Percentiles rank a stretch among this genome's conserved stretches.
phyloP scores from a whole-genome alignment of 306 rosid species.

The Inga leiocalycina region DNA sequence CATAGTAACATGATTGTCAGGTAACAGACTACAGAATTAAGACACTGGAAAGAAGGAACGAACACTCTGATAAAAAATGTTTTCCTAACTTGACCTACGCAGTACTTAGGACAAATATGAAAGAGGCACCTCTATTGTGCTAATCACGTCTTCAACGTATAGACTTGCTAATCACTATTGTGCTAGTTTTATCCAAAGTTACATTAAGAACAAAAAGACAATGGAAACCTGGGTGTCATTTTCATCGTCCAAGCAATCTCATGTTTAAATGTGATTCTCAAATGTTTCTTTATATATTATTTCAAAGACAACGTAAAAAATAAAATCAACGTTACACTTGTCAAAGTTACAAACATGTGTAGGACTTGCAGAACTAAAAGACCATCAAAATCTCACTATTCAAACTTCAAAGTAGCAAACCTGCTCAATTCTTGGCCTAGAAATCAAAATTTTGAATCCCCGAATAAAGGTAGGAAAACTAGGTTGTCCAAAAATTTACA shows the following conservation, averaged over 20 bases:
- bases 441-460: conserved; percentile 28
- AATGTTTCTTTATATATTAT: conserved; percentile 23
- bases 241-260: conserved; percentile 9
- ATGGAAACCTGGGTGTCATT: neutral
- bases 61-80: neutral
- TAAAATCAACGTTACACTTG: conserved; percentile 30
- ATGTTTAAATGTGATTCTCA: neutral
- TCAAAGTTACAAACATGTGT: conserved; percentile 19
- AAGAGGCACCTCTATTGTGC: neutral
- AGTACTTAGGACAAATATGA: neutral
- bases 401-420: conserved; percentile 32
- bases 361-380: conserved; percentile 29
- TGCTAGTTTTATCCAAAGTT: neutral
- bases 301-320: conserved; percentile 23
- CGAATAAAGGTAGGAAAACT: neutral
- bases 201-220: neutral
- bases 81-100: neutral
- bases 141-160: neutral
- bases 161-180: neutral
- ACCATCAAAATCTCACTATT: conserved; percentile 10
- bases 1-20: neutral
- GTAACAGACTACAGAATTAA: too few species aligned
- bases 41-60: conserved; percentile 8
- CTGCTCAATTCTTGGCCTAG: conserved; percentile 27
- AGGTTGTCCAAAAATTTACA: conserved; percentile 8